Evolutionary conservation across 768 basidiomycete species (phyloP), one percentile per base, ranked within the genome.

Genomic region (Kwoniella europaea): DNA sequence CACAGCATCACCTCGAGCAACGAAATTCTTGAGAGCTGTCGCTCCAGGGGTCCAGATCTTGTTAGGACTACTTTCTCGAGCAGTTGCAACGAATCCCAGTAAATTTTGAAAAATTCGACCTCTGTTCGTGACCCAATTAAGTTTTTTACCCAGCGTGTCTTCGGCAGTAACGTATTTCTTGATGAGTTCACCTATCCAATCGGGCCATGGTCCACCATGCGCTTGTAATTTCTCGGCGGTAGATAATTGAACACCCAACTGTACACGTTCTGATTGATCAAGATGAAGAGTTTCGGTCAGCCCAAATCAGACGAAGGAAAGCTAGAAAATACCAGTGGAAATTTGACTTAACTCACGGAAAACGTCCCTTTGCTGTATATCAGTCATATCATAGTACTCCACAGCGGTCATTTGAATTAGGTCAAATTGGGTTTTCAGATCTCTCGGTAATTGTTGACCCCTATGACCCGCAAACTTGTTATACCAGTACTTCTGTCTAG

Each of bases 141-240:
- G 85, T 52, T 86, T 83, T 42, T 85, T 77, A 1, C 86, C 84
- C 20, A 94, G 86, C 18, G 91, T 91, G 15, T 85, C 87, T 0
- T 90, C 88, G 15, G 85, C 83, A n/a, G 85, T 79, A 60, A 91
- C 86, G 78, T 89, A 89, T 71, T 86, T 86, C 46, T 84, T 72
- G 73, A 90, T 88, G 10, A 93, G 85, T 6, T 86, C 83, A 2
- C 85, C 75, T 73, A 93, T 88, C 89, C 90, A 92, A 46, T 86
- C 85, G 41, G 90, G 86, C 87, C 89, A 89, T 1, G 89, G 88
- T 3, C 91, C 91, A 7, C 89, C 86, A 57, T 93, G 88, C 0
- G 92, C 92, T 73, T 91, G 91, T 20, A 93, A 82, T 84, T 92
- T 92, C 82, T 94, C 92, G 22, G 91, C 90, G 22, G 89, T 87